Conservation (phyloP, 177 flowering plant species). For the Tripterygium wilfordii region DNA sequence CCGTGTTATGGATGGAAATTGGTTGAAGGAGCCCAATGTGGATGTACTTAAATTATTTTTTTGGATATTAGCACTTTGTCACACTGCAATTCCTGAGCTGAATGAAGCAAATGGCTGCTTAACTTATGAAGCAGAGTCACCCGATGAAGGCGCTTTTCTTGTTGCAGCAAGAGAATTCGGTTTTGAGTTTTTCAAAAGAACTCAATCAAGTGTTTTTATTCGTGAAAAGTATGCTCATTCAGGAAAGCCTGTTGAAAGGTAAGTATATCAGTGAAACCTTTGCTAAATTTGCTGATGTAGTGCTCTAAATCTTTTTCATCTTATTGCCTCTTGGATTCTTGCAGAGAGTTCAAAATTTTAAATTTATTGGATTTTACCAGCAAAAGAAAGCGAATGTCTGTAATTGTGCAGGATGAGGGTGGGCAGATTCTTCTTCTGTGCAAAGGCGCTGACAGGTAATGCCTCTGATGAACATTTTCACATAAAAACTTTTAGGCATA, state of each 20-base stretch:
- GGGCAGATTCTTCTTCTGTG: conserved; percentile 74
- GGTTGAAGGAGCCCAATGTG: conserved; percentile 56
- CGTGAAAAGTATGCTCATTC: conserved; percentile 50
- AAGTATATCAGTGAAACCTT: conserved; percentile 9
- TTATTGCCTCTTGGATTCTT: conserved; percentile 14
- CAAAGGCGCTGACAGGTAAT: conserved; percentile 98
- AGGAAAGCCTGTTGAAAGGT: conserved; percentile 61
- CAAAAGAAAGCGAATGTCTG: conserved; percentile 93
- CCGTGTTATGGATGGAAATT: conserved; percentile 73
- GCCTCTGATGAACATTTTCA: conserved; percentile 14
- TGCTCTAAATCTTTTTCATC: neutral
- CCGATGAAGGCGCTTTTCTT: conserved; percentile 83
- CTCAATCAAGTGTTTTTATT: conserved; percentile 62
- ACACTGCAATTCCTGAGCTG: conserved; percentile 77
- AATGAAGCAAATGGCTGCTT: conserved; percentile 59
- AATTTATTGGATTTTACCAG: conserved; percentile 80
- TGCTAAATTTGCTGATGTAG: neutral
- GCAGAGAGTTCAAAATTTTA: conserved; percentile 76
- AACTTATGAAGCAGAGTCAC: conserved; percentile 84
- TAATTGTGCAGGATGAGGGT: conserved; percentile 65
- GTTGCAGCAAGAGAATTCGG: conserved; percentile 92
- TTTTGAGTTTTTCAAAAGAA: conserved; percentile 74
- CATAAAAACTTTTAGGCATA: too few relatives aligned
- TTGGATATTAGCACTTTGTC: conserved; percentile 71
- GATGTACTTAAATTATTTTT: conserved; percentile 50